Percentiles rank a stretch among this genome's conserved stretches.
phyloP scores from a whole-genome alignment of 176 grass and related monocot genomes.

The Secale cereale region DNA sequence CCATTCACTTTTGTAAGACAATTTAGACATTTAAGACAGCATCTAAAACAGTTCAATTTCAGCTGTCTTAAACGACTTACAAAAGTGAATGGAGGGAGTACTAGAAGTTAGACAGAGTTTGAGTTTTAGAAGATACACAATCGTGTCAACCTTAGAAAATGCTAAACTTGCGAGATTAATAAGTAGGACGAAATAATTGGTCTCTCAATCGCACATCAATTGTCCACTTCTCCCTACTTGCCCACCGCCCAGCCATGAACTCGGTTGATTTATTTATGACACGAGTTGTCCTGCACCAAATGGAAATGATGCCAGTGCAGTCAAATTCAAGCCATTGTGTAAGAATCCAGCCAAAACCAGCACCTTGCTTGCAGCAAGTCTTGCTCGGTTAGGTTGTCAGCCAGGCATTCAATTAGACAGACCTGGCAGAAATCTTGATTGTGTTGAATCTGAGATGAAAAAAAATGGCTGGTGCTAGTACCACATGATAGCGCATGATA shows the following conservation, averaged over 20 bases:
- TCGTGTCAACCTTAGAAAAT: background rate
- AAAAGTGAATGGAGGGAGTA: no score
- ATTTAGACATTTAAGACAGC: no score
- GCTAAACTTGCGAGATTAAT: background rate
- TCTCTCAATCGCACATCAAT: background rate
- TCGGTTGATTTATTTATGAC: background rate
- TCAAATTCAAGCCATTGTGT: conserved; percentile 37
- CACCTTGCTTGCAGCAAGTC: conserved; percentile 43
- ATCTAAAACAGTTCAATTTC: no score
- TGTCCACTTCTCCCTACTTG: background rate
- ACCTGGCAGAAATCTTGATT: conserved; percentile 50
- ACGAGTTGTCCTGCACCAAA: conserved; percentile 25
- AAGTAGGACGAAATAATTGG: conserved; percentile 1
- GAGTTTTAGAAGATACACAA: background rate
- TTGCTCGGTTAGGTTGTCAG: conserved; percentile 40
- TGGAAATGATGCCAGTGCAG: conserved; percentile 12
- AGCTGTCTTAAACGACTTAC: no score
- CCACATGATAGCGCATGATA: conserved; percentile 30
- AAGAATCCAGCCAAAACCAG: conserved; percentile 54
- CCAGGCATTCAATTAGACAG: conserved; percentile 43
- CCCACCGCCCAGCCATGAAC: background rate
- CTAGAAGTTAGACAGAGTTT: background rate
- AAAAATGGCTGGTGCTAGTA: conserved; percentile 26
- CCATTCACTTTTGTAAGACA: no score
- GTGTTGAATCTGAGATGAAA: conserved; percentile 59